These are phyloP conservation scores for Globisporangium lucens DNA, from an alignment of 352 stramenopile species.

Conservation along the genomic window DNA sequence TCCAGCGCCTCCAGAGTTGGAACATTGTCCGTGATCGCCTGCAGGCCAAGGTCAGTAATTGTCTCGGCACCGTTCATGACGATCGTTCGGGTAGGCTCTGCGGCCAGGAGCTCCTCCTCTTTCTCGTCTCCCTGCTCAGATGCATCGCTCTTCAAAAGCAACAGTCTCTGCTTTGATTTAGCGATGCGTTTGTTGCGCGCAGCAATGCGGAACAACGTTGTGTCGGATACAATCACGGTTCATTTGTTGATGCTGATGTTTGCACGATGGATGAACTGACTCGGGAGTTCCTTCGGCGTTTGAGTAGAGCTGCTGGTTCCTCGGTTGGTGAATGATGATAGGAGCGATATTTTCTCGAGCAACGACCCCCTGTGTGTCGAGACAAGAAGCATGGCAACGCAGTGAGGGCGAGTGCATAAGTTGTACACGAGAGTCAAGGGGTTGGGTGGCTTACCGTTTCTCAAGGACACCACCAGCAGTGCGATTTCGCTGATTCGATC, in stretches of 20 bases:
- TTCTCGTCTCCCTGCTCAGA: neutral
- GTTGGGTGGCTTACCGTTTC: neutral
- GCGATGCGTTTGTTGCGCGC: slow-evolving; percentile 56
- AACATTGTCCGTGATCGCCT: slow-evolving; percentile 45
- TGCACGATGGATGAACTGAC: slow-evolving; percentile 55
- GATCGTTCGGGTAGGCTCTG: slow-evolving; percentile 38
- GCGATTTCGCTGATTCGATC: neutral
- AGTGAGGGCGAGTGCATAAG: neutral
- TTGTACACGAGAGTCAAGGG: neutral
- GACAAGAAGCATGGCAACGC: too few relatives aligned
- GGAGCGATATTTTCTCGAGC: slow-evolving; percentile 12
- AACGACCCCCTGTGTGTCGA: neutral
- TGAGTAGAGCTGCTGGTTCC: neutral
- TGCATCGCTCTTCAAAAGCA: slow-evolving; percentile 14
- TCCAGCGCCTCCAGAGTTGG: slow-evolving; percentile 54
- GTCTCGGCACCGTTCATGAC: slow-evolving; percentile 60
- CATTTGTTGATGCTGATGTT: slow-evolving; percentile 58
- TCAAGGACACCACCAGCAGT: neutral
- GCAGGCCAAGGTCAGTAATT: slow-evolving; percentile 60
- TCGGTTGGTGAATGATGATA: slow-evolving; percentile 12
- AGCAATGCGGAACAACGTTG: slow-evolving; percentile 54
- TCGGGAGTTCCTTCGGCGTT: slow-evolving; percentile 43
- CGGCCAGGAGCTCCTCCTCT: neutral
- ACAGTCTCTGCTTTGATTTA: slow-evolving; percentile 18
- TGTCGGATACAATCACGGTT: slow-evolving; percentile 67